Conservation (phyloP, 2,329 filamentous ascomycete genomes). For the Botrytis fragariae region DNA sequence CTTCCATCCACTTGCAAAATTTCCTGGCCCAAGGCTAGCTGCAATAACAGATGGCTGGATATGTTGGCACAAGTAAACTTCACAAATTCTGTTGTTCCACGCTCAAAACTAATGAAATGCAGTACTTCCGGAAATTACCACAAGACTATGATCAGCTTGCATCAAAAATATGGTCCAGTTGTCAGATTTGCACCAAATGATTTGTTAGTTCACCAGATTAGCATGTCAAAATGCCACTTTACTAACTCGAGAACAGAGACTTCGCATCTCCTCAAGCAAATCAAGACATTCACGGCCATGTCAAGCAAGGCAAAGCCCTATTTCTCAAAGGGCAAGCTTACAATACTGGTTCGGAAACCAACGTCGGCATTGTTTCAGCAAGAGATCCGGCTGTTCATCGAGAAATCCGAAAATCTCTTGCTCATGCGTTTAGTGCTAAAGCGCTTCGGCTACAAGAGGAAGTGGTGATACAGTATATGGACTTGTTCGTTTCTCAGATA, state of each 20-base stretch:
- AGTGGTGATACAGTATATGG: constrained; percentile 24
- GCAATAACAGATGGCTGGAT: constrained; percentile 12
- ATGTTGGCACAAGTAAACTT: constrained; percentile 5
- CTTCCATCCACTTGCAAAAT: constrained; percentile 17
- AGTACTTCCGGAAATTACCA: constrained; percentile 4
- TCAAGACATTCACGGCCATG: constrained; percentile 20
- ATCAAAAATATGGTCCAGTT: constrained; percentile 13
- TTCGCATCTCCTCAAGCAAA: constrained; percentile 12
- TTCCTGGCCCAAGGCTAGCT: constrained; percentile 18
- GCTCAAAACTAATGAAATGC: not conserved
- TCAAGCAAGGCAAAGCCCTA: not conserved
- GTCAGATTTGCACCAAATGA: constrained; percentile 10
- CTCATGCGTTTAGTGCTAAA: constrained; percentile 37
- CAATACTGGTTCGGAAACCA: not conserved
- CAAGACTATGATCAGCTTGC: not conserved
- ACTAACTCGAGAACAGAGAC: constrained; percentile 6
- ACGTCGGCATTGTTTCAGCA: constrained; percentile 13
- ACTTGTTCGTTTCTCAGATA: constrained; percentile 16
- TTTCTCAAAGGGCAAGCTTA: constrained; percentile 16
- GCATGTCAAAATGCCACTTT: not conserved
- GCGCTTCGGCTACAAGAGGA: constrained; percentile 38
- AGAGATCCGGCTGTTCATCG: constrained; percentile 21
- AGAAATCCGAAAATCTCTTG: constrained; percentile 25
- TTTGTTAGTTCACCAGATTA: not conserved
- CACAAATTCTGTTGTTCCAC: not conserved